These are phyloP conservation scores for Mycena venus DNA, from an alignment of 768 basidiomycete genomes.

Conservation along the genomic window DNA sequence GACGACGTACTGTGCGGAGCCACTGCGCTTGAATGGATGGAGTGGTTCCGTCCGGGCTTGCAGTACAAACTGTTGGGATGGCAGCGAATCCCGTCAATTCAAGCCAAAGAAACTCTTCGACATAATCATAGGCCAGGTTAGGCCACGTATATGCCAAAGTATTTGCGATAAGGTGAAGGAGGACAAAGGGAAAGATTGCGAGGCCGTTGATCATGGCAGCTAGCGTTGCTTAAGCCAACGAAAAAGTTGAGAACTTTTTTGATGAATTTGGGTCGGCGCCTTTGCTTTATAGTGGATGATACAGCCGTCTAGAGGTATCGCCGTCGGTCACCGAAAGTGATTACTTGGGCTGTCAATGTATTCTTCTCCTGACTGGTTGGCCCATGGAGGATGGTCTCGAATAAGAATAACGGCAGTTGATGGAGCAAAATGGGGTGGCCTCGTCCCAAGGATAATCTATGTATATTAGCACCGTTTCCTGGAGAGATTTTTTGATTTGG, in stretches of 20 bases:
- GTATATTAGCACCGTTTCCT: background rate
- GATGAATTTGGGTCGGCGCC: background rate
- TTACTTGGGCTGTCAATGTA: background rate
- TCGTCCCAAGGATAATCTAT: background rate
- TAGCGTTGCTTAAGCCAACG: background rate
- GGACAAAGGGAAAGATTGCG: background rate
- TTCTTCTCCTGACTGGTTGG: background rate
- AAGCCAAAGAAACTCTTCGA: constrained; percentile 23
- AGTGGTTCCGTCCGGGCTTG: constrained; percentile 15
- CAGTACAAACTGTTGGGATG: constrained; percentile 13
- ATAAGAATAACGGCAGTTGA: background rate
- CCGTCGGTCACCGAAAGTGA: background rate
- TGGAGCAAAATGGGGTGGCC: background rate
- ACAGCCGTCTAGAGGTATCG: background rate
- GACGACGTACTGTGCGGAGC: constrained; percentile 15
- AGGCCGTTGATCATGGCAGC: background rate
- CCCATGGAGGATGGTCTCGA: constrained; percentile 1
- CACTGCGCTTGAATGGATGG: constrained; percentile 21
- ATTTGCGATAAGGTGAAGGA: background rate
- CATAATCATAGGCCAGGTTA: constrained; percentile 11
- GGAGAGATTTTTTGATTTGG: background rate
- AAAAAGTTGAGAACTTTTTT: background rate
- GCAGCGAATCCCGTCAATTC: constrained; percentile 15
- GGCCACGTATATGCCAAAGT: constrained; percentile 19
- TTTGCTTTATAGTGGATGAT: background rate